phyloP scores from a whole-genome alignment of 2,329 filamentous ascomycete species.

The Ustulina deusta region DNA sequence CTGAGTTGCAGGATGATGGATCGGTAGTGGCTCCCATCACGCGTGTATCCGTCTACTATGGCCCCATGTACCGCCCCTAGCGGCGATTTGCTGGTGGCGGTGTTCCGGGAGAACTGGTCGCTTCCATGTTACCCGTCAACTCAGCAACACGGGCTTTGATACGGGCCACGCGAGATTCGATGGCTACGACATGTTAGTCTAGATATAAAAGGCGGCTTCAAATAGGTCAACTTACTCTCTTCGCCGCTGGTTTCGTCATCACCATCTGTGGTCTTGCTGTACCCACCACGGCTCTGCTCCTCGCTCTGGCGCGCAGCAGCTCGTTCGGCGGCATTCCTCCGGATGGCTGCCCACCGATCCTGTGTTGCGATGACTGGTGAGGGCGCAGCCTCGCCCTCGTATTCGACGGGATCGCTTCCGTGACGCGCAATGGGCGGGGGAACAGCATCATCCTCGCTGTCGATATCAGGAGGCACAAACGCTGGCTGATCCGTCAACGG shows the following conservation, averaged over 20 bases:
- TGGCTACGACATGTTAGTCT: slow-evolving; percentile 69
- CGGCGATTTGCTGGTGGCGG: slow-evolving; percentile 53
- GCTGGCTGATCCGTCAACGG: slow-evolving; percentile 88
- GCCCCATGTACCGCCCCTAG: slow-evolving; percentile 50
- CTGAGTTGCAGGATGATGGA: background rate
- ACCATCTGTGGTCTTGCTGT: slow-evolving; percentile 69
- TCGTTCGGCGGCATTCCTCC: slow-evolving; percentile 90
- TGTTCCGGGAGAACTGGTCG: slow-evolving; percentile 52
- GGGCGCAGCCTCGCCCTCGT: slow-evolving; percentile 50
- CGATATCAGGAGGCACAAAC: slow-evolving; percentile 74
- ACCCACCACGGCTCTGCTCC: slow-evolving; percentile 69
- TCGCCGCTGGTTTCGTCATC: slow-evolving; percentile 95
- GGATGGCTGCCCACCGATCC: slow-evolving; percentile 95
- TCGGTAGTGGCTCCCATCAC: slow-evolving; percentile 22
- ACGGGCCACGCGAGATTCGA: slow-evolving; percentile 94
- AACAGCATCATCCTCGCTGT: slow-evolving; percentile 60
- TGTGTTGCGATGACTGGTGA: slow-evolving; percentile 59
- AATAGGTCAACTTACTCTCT: slow-evolving; percentile 59
- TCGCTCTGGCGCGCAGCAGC: slow-evolving; percentile 77
- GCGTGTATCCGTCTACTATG: slow-evolving; percentile 37
- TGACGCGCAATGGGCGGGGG: slow-evolving; percentile 66
- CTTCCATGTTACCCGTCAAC: slow-evolving; percentile 86
- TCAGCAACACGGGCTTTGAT: slow-evolving; percentile 98
- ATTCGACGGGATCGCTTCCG: slow-evolving; percentile 45
- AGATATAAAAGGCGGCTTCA: background rate